phyloP scores from a whole-genome alignment of 106 monocot species.

The Dioscorea dumetorum region DNA sequence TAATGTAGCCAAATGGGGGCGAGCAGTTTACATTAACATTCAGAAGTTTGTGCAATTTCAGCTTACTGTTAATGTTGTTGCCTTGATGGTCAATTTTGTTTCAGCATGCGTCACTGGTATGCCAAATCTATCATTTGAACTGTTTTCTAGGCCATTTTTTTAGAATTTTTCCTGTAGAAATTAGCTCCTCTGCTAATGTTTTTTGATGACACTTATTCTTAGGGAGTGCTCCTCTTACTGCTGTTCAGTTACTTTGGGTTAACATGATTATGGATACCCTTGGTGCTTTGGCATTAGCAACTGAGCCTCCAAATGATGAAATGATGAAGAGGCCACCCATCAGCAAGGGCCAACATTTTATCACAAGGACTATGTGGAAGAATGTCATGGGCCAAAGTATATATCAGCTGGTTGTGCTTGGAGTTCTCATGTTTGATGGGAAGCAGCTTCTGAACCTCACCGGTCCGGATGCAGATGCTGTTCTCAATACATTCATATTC shows the following conservation, averaged over 20 bases:
- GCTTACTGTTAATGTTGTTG: slow-evolving; percentile 94
- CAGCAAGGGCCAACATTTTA: slow-evolving; percentile 58
- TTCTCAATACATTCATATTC: slow-evolving; percentile 91
- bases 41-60: slow-evolving; percentile 99
- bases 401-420: slow-evolving; percentile 83
- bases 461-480: slow-evolving; percentile 39
- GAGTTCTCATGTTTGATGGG: slow-evolving; percentile 71
- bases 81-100: slow-evolving; percentile 84
- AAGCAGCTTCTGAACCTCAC: slow-evolving; percentile 52
- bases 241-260: slow-evolving; percentile 98
- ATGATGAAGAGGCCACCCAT: slow-evolving; percentile 90
- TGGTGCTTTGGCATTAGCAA: slow-evolving; percentile 94
- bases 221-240: slow-evolving; percentile 92
- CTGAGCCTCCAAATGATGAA: slow-evolving; percentile 84
- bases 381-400: slow-evolving; percentile 88
- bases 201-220: not conserved
- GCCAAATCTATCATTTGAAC: not conserved
- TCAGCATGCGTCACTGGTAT: slow-evolving; percentile 86
- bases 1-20: slow-evolving; percentile 94
- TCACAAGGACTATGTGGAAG: slow-evolving; percentile 87
- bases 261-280: slow-evolving; percentile 99
- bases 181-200: too few species aligned
- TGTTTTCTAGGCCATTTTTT: not conserved
- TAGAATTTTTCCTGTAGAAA: too few species aligned
- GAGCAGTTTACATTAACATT: slow-evolving; percentile 91